Conservation (phyloP, 2,329 filamentous ascomycete species). For the Ophiosphaerella herpotricha region DNA sequence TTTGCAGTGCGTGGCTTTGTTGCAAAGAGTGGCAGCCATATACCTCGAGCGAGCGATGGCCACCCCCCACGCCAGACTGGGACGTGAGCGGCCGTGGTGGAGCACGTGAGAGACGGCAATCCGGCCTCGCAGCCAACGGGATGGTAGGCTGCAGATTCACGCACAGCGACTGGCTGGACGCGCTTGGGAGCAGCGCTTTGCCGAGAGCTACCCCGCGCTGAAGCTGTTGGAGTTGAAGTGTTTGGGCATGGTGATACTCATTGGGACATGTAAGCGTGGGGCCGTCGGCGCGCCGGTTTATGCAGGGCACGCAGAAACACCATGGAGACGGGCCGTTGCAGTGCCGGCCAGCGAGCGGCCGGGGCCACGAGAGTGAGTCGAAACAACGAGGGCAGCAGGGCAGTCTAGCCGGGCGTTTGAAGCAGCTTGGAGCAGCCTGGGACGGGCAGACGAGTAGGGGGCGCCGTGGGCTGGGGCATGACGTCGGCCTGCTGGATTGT, state of each 20-base stretch:
- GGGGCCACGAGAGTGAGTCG: background rate
- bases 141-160: slow-evolving; percentile 16
- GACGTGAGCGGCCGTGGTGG: background rate
- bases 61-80: slow-evolving; percentile 1
- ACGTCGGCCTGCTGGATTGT: background rate
- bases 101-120: slow-evolving; percentile 2
- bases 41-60: background rate
- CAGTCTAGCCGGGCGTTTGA: no score
- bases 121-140: slow-evolving; percentile 12
- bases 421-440: background rate
- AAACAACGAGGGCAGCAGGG: background rate
- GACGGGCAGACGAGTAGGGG: background rate
- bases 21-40: background rate
- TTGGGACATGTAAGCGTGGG: slow-evolving; percentile 3
- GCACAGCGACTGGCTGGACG: slow-evolving; percentile 13
- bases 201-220: slow-evolving; percentile 1
- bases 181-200: slow-evolving; percentile 1
- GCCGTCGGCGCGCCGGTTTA: background rate
- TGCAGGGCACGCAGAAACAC: slow-evolving; percentile 1
- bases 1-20: background rate
- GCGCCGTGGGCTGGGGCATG: background rate
- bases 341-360: background rate
- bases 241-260: slow-evolving; percentile 1
- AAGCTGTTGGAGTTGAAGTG: background rate
- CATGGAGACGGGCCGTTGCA: slow-evolving; percentile 3